Conservation (phyloP, 805 yeast species). For the Tanozyma kutaoensis region DNA sequence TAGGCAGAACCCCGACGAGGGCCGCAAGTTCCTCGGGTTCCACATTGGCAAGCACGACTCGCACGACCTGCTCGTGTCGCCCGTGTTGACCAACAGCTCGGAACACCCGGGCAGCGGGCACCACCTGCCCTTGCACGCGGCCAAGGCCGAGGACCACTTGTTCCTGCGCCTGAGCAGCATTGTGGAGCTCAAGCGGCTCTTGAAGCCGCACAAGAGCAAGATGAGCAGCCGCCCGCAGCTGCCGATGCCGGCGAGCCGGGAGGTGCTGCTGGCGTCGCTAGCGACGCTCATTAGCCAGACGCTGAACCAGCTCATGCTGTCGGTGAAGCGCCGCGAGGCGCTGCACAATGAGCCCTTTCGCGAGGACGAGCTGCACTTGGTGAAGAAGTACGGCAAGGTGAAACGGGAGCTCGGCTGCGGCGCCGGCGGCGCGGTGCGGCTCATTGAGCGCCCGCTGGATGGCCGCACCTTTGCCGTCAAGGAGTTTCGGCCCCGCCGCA, state of each 20-base stretch:
- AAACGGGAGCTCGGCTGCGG: constrained; percentile 75
- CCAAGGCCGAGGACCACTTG: constrained; percentile 8
- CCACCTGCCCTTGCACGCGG: constrained; percentile 3
- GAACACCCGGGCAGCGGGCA: constrained; percentile 3
- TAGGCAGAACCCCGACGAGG: constrained; percentile 13
- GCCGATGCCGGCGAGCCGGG: too few species aligned
- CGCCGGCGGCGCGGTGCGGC: constrained; percentile 79
- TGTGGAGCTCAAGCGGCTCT: constrained; percentile 62
- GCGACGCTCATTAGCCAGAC: constrained; percentile 8
- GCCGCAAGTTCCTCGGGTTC: constrained; percentile 19
- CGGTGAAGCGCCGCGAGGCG: constrained; percentile 9
- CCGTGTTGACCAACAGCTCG: constrained; percentile 19
- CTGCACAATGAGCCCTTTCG: constrained; percentile 7
- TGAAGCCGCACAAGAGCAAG: constrained; percentile 39
- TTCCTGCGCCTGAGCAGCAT: constrained; percentile 29
- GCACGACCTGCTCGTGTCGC: constrained; percentile 19
- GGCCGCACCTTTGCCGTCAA: constrained; percentile 70
- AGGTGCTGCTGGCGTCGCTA: constrained; percentile 5
- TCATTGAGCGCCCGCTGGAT: constrained; percentile 56
- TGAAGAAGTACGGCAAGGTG: constrained; percentile 54
- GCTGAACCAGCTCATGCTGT: constrained; percentile 8
- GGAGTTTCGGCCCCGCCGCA: constrained; percentile 62
- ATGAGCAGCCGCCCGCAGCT: too few species aligned
- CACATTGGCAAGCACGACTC: constrained; percentile 29
- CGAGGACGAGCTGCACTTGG: constrained; percentile 12